Base-by-base conservation (phyloP, 202 grass and related monocot species). In the Zoysia matrella region DNA sequence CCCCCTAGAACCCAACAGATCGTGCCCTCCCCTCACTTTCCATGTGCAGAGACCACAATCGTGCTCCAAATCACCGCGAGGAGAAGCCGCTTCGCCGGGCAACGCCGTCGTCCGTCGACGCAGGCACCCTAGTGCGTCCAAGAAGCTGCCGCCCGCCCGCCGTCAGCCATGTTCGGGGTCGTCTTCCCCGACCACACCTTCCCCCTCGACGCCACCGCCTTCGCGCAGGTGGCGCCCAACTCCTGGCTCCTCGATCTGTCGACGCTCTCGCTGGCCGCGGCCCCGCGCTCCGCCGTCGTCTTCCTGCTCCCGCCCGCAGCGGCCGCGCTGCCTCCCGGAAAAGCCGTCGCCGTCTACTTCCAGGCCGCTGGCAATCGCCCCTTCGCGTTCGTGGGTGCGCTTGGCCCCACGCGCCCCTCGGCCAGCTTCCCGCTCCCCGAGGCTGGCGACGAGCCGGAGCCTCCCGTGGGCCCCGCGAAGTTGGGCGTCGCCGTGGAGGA, bases 171-270 rank as follows among this genome's bases (percentile, higher is more conserved):
- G 95, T 98, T 98, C 68, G 95, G 92, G 16, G 77, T 98, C n/a
- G 85, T 98, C 57, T 98, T 98, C 67, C 92, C 95, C 43, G 92
- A 98, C 3, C 90, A 92, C 75, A 98, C 85, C 64, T 98, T 82
- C 60, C 92, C 95, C 12, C 91, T 95, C 65, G 92, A 98, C 69
- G 86, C 92, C 69, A 82, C 90, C 58, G 81, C 86, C 52, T 89
- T 98, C 50, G 81, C 82, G 57, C 92, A 91, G 87, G 86, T 98
- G 45, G 90, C 90, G 47, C 92, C 95, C 41, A 85, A 72, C 48
- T 94, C 90, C 73, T 98, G 95, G 95, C 60, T 93, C 44, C 92
- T 98, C 53, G 95, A 98, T 78, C 76, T 98, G 64, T 68, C 84
- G 50, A 82, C 69, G 64, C 78, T 94, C 70, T 54, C 79, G 42